Base-by-base conservation (phyloP, 805 yeast species). In the Diddensiella santjacobensis region DNA sequence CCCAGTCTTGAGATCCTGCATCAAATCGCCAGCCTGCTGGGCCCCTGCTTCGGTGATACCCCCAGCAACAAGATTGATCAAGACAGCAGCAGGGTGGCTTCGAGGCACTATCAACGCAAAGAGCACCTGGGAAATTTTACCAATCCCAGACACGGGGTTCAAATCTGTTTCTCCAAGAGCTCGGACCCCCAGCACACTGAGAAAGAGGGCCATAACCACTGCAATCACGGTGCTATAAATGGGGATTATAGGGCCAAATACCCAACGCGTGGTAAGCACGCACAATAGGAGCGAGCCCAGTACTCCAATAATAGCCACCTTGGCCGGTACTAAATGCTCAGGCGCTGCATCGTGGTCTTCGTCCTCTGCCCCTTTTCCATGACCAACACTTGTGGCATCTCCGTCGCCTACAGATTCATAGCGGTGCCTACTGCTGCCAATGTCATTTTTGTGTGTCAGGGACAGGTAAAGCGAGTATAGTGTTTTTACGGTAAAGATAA, bases 1-100 rank as follows among this genome's bases (percentile, higher is more conserved):
- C 0, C 98, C 98, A 0, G 99, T 90, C 64, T 93, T 93, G 57
- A 91, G 72, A 68, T 93, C 98, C 70, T 91, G 99, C 96, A 93
- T 87, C 61, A 91, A 72, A 67, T 91, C 99, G 24, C 99, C 98
- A 1, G 98, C 97, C 68, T 91, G 99, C 69, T 93, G 98, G 2
- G 99, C 96, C 5, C 98, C 98, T 0, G 98, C 97, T 69, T 91
- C 99, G 1, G 98, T 95, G 37, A 91, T 82, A 11, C 96, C 99
- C 15, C 99, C 99, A 3, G 97, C 96, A 1, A 91, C 84, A 42
- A 91, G 71, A 62, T 91, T 93, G 40, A 88, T 80, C 36, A 91
- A 69, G 3, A 93, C 87, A 8, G 88, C 79, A 1, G 95, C 89
- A 1, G 95, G 95, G 49, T 82, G 85, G 40, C 71, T 65, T 26